These are phyloP conservation scores for Neurospora sp. DNA, from an alignment of 495 filamentous ascomycete species.

Conservation along the genomic window DNA sequence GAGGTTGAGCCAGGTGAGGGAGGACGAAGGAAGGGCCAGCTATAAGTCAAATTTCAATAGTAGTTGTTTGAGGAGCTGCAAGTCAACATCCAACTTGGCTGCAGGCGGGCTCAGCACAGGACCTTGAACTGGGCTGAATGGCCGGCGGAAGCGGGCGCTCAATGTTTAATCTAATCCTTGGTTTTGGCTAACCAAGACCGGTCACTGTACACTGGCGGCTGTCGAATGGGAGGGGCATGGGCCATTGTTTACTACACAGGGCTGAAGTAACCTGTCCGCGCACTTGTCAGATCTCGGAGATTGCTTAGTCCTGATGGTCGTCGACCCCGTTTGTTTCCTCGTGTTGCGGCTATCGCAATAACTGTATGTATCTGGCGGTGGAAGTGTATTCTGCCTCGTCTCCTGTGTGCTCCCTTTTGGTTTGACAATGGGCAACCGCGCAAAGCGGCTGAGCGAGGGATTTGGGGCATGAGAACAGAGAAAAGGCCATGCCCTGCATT, in stretches of 20 bases:
- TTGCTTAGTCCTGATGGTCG: background rate
- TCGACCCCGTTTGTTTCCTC: background rate
- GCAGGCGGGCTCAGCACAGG: background rate
- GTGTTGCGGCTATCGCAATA: background rate
- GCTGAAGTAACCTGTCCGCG: background rate
- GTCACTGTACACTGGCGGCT: background rate
- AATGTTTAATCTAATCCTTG: background rate
- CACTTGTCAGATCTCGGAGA: conserved; percentile 1
- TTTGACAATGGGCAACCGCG: background rate
- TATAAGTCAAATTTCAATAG: background rate
- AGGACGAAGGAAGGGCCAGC: background rate
- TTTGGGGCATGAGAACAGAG: background rate
- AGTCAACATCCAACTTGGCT: background rate
- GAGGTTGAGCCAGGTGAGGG: background rate
- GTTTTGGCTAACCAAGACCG: background rate
- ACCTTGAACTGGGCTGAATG: background rate
- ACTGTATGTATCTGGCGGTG: background rate
- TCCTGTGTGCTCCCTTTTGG: background rate
- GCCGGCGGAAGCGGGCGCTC: background rate
- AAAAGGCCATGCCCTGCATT: background rate
- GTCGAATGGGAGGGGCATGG: background rate
- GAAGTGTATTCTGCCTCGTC: background rate
- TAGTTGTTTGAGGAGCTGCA: background rate
- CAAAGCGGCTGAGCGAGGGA: background rate
- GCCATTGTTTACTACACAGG: background rate